Evolutionary conservation across 148 eudicot genomes (phyloP).

Genomic region (Dianthus caryophyllus): DNA sequence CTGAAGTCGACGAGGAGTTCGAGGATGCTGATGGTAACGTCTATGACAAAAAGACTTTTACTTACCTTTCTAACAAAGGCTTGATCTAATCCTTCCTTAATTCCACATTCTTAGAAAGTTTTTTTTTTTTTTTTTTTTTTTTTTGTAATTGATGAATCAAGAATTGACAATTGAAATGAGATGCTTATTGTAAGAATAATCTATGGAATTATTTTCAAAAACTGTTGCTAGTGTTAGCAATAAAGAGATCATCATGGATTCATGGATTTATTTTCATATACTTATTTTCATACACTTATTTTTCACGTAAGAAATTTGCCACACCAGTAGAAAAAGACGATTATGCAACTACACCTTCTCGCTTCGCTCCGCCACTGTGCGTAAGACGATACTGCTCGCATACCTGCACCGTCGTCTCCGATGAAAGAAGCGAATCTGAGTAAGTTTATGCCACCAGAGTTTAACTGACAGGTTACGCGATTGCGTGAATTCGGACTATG

Average conservation of each 20-base stretch:
- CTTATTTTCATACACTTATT: too few species aligned
- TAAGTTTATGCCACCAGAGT: slow-evolving; percentile 16
- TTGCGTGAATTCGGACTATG: background rate
- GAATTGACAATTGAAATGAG: too few species aligned
- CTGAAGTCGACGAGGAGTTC: slow-evolving; percentile 14
- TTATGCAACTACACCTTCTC: slow-evolving; percentile 1
- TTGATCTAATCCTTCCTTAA: background rate
- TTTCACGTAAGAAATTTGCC: background rate
- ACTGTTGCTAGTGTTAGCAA: too few species aligned
- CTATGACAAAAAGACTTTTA: slow-evolving; percentile 9
- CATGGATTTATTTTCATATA: too few species aligned
- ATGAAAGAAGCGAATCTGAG: slow-evolving; percentile 7
- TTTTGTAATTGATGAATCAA: too few species aligned
- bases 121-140: too few species aligned
- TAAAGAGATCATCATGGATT: too few species aligned
- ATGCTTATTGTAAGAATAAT: too few species aligned
- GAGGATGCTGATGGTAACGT: slow-evolving; percentile 19
- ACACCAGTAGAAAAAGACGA: slow-evolving; percentile 12
- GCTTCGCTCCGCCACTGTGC: slow-evolving; percentile 35
- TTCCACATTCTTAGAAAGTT: background rate
- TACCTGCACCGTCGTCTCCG: slow-evolving; percentile 7
- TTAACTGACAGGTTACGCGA: background rate
- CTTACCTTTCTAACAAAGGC: background rate
- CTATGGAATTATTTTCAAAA: too few species aligned
- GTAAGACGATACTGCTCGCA: slow-evolving; percentile 28